Conservation (phyloP, 805 yeast species). For the Debaryomyces castellii region DNA sequence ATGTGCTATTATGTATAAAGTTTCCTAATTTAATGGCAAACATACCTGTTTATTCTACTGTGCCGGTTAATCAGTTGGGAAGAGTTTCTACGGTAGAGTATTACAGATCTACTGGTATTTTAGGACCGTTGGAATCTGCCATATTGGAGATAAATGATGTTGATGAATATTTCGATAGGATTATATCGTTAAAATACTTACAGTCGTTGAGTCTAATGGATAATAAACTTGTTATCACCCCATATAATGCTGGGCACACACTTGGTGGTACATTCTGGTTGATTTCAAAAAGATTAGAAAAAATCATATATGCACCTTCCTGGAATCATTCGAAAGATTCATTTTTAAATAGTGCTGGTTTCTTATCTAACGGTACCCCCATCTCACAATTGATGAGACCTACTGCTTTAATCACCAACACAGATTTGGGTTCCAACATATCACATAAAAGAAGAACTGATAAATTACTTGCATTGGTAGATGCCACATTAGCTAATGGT, state of each 20-base stretch:
- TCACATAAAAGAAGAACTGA: conserved; percentile 65
- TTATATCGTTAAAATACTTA: conserved; percentile 69
- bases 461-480: conserved; percentile 59
- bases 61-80: conserved; percentile 88
- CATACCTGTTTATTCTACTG: conserved; percentile 79
- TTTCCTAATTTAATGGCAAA: conserved; percentile 56
- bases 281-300: conserved; percentile 69
- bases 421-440: conserved; percentile 63
- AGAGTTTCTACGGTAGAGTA: conserved; percentile 81
- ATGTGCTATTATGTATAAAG: conserved; percentile 58
- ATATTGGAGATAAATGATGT: conserved; percentile 67
- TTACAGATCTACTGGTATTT: conserved; percentile 68
- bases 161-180: conserved; percentile 74
- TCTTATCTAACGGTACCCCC: conserved; percentile 54
- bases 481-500: conserved; percentile 66
- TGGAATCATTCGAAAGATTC: conserved; percentile 95
- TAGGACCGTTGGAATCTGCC: conserved; percentile 68
- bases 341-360: conserved; percentile 54
- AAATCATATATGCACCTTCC: conserved; percentile 81
- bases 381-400: conserved; percentile 71
- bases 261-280: conserved; percentile 94
- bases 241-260: conserved; percentile 88
- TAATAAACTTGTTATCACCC: conserved; percentile 67
- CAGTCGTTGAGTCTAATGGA: conserved; percentile 70
- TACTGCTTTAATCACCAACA: conserved; percentile 75